Conservation (phyloP, 768 basidiomycete species). For the Collybia mongolica region DNA sequence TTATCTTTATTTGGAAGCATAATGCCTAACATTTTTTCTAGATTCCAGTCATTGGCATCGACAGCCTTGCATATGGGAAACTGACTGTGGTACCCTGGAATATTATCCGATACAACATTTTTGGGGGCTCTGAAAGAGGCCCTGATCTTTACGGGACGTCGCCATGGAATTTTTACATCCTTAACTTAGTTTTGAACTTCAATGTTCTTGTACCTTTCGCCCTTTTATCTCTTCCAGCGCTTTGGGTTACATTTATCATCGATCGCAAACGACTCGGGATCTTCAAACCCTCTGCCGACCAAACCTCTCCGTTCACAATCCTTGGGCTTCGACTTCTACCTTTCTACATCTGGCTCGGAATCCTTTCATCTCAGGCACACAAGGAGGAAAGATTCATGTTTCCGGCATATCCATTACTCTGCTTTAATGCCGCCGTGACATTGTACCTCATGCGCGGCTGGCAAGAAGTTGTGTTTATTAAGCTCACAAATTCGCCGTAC, state of each 20-base stretch:
- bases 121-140: constrained; percentile 74
- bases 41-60: constrained; percentile 83
- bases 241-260: constrained; percentile 68
- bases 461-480: constrained; percentile 77
- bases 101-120: constrained; percentile 91
- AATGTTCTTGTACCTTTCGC: constrained; percentile 84
- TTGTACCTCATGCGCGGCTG: constrained; percentile 85
- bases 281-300: constrained; percentile 43
- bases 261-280: constrained; percentile 78
- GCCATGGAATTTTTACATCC: constrained; percentile 82
- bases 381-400: constrained; percentile 99
- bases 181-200: constrained; percentile 93
- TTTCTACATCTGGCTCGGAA: constrained; percentile 86
- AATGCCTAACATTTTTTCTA: constrained; percentile 26
- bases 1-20: neutral
- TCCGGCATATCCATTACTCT: constrained; percentile 87
- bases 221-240: constrained; percentile 74
- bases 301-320: constrained; percentile 79
- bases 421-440: constrained; percentile 92
- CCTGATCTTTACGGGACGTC: constrained; percentile 94
- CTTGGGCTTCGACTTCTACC: constrained; percentile 80
- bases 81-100: constrained; percentile 86
- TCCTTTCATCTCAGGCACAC: constrained; percentile 82
- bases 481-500: constrained; percentile 81
- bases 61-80: constrained; percentile 85